Evolutionary conservation across 192 early-diverging fungal species (phyloP).

Genomic region (Coemansia sp.): DNA sequence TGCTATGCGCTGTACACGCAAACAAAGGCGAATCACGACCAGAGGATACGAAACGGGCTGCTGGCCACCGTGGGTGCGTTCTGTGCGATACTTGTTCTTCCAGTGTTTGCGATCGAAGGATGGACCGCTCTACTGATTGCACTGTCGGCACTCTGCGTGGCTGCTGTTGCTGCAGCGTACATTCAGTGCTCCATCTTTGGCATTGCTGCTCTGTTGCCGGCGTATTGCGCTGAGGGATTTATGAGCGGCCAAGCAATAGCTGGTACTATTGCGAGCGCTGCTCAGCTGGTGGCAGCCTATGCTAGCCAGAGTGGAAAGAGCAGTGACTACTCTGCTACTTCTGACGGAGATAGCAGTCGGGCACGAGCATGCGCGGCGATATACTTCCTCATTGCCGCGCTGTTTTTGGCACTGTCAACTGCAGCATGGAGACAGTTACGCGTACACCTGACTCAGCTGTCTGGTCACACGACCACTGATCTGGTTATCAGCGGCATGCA

Average conservation of each 20-base stretch:
- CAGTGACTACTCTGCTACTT: background rate
- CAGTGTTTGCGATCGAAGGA: slow-evolving; percentile 54
- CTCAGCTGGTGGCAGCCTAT: slow-evolving; percentile 60
- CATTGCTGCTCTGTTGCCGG: slow-evolving; percentile 63
- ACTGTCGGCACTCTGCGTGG: slow-evolving; percentile 53
- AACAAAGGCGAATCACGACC: slow-evolving; percentile 42
- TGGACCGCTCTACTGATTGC: slow-evolving; percentile 49
- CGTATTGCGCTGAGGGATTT: slow-evolving; percentile 66
- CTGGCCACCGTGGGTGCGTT: slow-evolving; percentile 56
- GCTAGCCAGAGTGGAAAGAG: background rate
- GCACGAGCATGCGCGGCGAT: slow-evolving; percentile 26
- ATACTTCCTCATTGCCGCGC: slow-evolving; percentile 32
- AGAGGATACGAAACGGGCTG: slow-evolving; percentile 41
- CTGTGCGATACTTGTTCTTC: slow-evolving; percentile 52
- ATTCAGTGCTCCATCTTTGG: slow-evolving; percentile 72
- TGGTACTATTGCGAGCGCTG: slow-evolving; percentile 65
- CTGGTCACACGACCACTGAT: background rate
- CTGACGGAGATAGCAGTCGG: background rate
- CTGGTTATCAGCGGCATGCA: slow-evolving; percentile 13
- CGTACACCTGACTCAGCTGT: slow-evolving; percentile 4
- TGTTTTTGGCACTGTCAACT: slow-evolving; percentile 36
- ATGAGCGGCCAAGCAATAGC: slow-evolving; percentile 69
- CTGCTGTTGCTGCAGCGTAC: slow-evolving; percentile 63
- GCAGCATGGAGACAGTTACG: slow-evolving; percentile 36
- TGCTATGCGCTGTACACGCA: slow-evolving; percentile 51